Base-by-base conservation (phyloP, 192 early-diverging fungal genomes). In the Mortierella claussenii region DNA sequence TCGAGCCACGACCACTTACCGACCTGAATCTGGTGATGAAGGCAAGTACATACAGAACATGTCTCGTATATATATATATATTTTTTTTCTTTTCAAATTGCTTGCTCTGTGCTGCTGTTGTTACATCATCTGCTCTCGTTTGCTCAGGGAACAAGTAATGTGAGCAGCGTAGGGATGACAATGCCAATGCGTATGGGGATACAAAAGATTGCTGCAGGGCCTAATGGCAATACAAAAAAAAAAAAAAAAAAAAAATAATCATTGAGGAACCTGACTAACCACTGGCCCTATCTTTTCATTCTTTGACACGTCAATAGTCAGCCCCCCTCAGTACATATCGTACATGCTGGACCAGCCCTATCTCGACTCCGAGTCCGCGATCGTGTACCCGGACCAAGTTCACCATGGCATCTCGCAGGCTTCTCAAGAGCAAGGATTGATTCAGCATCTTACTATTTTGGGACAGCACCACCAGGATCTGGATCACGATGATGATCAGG, bases 281-380 rank as follows among this genome's bases (percentile, higher is more conserved):
- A 5, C 26, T 4, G 34, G 26, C 26, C 23, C 51, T 54, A 64
- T n/a, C 26, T 9, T 56, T 49, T 23, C 24, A 21, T 34, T 31
- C 31, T 21, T 43, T 47, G 18, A 11, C 9, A 10, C 4, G n/a
- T 30, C 1, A 50, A 49, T 60, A 70, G 70, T 26, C 18, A 20
- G 70, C 27, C 70, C 70, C 30, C 70, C 70, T 13, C 62, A 45
- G 26, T 75, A 75, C 50, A 43, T 43, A 21, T 30, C 70, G 0
- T 65, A 75, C 27, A 60, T 66, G 50, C 26, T 65, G 32, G 70
- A 75, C 21, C 62, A 65, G 34, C 70, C 70, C 23, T 62, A 50
- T 26, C 40, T 50, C 7, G 70, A 75, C 15, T 13, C 50, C 8
- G 56, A 53, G 28, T 21, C 62, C 5, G 31, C 32, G 23, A 30